Conservation (phyloP, 148 eudicot species). For the Rhododendron ferrugineum region DNA sequence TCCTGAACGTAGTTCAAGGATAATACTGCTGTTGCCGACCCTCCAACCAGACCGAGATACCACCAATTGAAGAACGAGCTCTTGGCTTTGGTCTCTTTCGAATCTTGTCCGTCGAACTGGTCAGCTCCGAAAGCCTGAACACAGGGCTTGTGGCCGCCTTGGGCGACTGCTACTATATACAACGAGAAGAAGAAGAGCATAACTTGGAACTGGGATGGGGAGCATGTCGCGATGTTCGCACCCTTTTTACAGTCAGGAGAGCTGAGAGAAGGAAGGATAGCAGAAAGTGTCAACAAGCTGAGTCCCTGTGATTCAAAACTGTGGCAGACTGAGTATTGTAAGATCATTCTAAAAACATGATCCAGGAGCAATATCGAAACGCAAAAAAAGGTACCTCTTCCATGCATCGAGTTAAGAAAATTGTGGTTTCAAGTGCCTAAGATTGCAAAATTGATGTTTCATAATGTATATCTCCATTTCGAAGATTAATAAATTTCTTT, state of each 20-base stretch:
- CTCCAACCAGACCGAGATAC: slow-evolving; percentile 47
- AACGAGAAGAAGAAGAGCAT: slow-evolving; percentile 49
- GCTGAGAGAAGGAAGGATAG: slow-evolving; percentile 26
- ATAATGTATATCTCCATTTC: not conserved
- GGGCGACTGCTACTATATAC: slow-evolving; percentile 65
- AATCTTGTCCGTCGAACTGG: slow-evolving; percentile 69
- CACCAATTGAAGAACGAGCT: slow-evolving; percentile 98
- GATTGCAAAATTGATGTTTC: not conserved
- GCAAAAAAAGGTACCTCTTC: not conserved
- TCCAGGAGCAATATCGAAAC: not conserved
- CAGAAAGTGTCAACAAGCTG: slow-evolving; percentile 54
- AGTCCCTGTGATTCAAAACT: slow-evolving; percentile 41
- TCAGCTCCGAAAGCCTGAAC: slow-evolving; percentile 95
- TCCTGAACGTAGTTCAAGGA: slow-evolving; percentile 66
- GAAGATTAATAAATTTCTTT: not conserved
- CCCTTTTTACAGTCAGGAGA: slow-evolving; percentile 14
- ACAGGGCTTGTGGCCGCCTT: slow-evolving; percentile 84
- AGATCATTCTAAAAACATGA: not conserved
- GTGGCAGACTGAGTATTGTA: not conserved
- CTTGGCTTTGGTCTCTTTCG: slow-evolving; percentile 60
- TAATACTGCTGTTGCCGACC: slow-evolving; percentile 27
- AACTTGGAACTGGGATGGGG: slow-evolving; percentile 27
- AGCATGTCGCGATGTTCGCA: slow-evolving; percentile 15
- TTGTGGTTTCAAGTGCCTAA: not conserved
- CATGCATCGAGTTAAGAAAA: not conserved